Percentiles rank a stretch among this genome's conserved stretches.
These are phyloP conservation scores for Passiflora organensis DNA, from an alignment of 345 rosid species.

Conservation along the genomic window DNA sequence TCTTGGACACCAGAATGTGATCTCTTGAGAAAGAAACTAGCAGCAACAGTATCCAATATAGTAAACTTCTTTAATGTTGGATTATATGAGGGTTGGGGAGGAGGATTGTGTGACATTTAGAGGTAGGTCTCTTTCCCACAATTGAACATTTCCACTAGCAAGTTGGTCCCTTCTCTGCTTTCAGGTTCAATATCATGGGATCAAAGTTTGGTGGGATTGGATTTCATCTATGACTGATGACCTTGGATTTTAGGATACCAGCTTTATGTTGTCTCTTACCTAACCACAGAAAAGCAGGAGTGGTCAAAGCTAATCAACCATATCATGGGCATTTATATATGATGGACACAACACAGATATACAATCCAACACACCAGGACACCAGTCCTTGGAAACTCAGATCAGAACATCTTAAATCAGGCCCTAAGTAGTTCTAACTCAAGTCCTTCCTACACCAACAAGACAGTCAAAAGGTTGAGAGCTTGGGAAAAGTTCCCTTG, in stretches of 20 bases:
- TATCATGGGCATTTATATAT: neutral
- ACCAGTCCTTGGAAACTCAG: no score
- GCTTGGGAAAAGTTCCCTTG: no score
- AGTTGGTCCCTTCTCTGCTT: slow-evolving; percentile 7
- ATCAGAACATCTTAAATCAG: no score
- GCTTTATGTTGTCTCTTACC: slow-evolving; percentile 5
- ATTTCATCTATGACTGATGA: slow-evolving; percentile 6
- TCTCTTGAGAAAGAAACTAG: slow-evolving; percentile 1
- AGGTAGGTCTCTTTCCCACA: slow-evolving; percentile 6
- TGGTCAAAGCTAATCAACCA: neutral
- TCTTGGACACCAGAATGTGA: no score
- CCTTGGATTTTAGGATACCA: neutral
- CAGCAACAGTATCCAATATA: neutral
- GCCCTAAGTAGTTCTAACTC: no score
- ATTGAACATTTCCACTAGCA: slow-evolving; percentile 9
- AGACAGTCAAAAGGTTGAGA: no score
- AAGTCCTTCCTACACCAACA: no score
- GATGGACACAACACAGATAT: no score
- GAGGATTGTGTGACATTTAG: neutral
- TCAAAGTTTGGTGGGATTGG: slow-evolving; percentile 22
- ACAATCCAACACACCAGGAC: no score
- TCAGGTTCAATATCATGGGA: slow-evolving; percentile 8
- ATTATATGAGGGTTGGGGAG: neutral
- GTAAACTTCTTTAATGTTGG: slow-evolving; percentile 11
- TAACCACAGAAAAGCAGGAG: neutral